Base-by-base conservation (phyloP, 2,329 filamentous ascomycete genomes). In the Penicillium paneum region DNA sequence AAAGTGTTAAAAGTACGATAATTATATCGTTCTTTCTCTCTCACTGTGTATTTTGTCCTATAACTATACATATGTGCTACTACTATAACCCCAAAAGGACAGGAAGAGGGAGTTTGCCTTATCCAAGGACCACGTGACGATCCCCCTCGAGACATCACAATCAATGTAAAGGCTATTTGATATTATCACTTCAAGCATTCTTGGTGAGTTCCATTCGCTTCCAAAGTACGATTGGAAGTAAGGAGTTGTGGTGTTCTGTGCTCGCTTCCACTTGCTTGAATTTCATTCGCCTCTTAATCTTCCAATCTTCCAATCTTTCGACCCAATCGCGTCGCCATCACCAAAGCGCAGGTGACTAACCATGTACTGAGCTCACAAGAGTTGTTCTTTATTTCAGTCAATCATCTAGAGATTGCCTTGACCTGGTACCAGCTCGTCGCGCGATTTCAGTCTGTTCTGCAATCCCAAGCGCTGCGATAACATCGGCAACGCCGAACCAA, bases 391-490 rank as follows among this genome's bases (percentile, higher is more conserved):
- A 4, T 26, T 42, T n/a, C 5, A 21, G 8, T 15, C 42, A 26
- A 17, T 10, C 19, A 13, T 24, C 10, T 17, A 24, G 28, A 13
- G 13, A 36, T 47, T 17, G n/a, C n/a, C 11, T 29, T 5, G n/a
- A 17, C 29, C 12, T 26, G 21, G 26, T 39, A 43, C 17, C 38
- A 49, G 28, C 26, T 28, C 34, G 19, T 38, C 28, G 32, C 46
- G 35, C 45, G 32, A 54, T 39, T 28, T 39, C 28, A 28, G 52
- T 43, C 39, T 40, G 46, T 49, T 54, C 46, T 21, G 52, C 52
- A 54, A 54, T 50, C 19, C 15, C 13, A 35, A 44, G 49, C 28
- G 42, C 48, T 44, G 39, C 28, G 49, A 48, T 52, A 52, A 48
- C 26, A 31, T 31, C 42, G 21, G 49, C 13, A 21, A 48, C 49